Percentiles rank a stretch among this genome's conserved stretches.
phyloP scores from a whole-genome alignment of 148 eudicot genomes.

The Persicaria maculosa region DNA sequence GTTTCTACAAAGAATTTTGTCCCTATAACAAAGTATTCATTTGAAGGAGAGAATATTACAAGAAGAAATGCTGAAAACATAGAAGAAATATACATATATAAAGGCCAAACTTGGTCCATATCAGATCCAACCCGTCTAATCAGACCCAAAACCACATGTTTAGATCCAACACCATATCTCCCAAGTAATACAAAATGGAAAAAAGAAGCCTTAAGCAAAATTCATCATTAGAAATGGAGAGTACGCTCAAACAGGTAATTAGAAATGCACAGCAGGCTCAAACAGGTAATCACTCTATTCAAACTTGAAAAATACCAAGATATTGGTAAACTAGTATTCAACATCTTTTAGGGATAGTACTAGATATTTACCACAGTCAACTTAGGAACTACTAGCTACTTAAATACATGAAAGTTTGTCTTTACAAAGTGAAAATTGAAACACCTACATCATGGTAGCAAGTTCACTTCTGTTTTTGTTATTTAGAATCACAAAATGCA shows the following conservation, averaged over 20 bases:
- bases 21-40: constrained; percentile 32
- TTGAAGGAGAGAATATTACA: neutral
- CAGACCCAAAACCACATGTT: too few relatives aligned
- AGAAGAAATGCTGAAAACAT: neutral
- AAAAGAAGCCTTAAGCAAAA: neutral
- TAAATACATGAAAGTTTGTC: neutral
- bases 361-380: neutral
- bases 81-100: neutral
- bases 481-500: neutral
- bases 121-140: too few relatives aligned
- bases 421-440: neutral
- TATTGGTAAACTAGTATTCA: neutral
- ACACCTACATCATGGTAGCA: neutral
- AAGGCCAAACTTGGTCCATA: neutral
- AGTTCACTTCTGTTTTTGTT: neutral
- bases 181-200: neutral
- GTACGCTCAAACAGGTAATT: too few relatives aligned
- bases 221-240: neutral
- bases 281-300: too few relatives aligned
- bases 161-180: neutral
- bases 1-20: constrained; percentile 87
- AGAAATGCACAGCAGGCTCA: too few relatives aligned
- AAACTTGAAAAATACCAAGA: too few relatives aligned
- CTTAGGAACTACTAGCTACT: neutral
- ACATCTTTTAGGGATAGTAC: neutral